Evolutionary conservation across 192 early-diverging fungal species (phyloP), one percentile per base, ranked within the genome.

Genomic region (Rhizophagus clarus): DNA sequence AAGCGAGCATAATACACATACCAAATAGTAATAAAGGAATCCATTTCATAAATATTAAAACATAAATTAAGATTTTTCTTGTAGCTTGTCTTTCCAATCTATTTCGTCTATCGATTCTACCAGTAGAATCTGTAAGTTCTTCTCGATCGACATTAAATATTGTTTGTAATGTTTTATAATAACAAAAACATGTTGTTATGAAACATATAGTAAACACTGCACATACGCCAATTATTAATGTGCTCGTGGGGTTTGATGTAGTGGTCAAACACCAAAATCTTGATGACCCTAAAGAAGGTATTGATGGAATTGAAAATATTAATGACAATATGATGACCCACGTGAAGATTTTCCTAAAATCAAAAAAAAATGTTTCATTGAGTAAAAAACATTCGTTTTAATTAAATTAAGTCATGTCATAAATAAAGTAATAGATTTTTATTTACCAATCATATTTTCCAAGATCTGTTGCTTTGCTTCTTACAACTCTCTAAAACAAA

Each of bases 141-240:
- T 70, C 68, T 11, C 68, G 68, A 10, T 70, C 34, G 20, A 70
- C 32, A n/a, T 70, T 70, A 70, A 70, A 70, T 70, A 70, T 70
- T 22, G 37, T 70, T 34, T 12, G 2, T 24, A 70, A 40, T 15
- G 68, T 70, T 70, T 42, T 22, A 70, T 11, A 42, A 24, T 70
- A 70, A 12, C 68, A n/a, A 40, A 10, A 70, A 70, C 68, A 70
- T 37, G 68, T 7, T 31, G 24, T 70, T 9, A 37, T 9, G 11
- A 70, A 70, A 40, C 37, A n/a, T 37, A 40, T n/a, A 29, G 31
- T 8, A 20, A 70, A 70, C 24, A 40, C n/a, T 3, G n/a, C 22
- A 70, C 5, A 42, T 24, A 7, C 68, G 11, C 10, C 68, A n/a
- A 70, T 70, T 32, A 70, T 20, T n/a, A 70, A n/a, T 40, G 29